These are phyloP conservation scores for Halenospora varia DNA, from an alignment of 495 filamentous ascomycete genomes.

Conservation along the genomic window DNA sequence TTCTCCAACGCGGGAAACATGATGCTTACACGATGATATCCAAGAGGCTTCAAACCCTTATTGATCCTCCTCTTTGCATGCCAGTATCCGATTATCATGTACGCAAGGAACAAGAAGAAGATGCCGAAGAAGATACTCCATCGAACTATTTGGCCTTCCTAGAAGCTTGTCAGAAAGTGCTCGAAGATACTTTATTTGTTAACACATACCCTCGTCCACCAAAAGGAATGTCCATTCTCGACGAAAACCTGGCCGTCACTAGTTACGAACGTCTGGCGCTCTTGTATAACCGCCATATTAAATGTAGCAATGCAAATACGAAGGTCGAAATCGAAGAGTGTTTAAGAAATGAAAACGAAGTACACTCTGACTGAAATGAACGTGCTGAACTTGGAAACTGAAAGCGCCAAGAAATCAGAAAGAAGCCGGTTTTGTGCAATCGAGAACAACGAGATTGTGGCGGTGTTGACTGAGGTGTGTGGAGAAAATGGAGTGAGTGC, in stretches of 20 bases:
- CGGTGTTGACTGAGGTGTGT: neutral
- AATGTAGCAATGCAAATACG: neutral
- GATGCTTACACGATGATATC: slow-evolving; percentile 68
- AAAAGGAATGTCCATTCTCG: neutral
- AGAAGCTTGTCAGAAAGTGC: slow-evolving; percentile 5
- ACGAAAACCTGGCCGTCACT: neutral
- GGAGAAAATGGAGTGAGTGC: too few species aligned
- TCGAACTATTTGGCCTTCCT: slow-evolving; percentile 61
- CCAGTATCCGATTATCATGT: slow-evolving; percentile 55
- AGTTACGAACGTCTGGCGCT: neutral
- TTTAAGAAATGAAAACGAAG: neutral
- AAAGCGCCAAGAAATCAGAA: neutral
- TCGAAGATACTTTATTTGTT: neutral
- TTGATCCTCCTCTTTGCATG: slow-evolving; percentile 64
- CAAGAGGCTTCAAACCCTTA: slow-evolving; percentile 55
- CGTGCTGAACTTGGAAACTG: neutral
- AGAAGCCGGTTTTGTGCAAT: neutral
- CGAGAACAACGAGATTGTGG: neutral
- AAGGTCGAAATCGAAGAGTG: neutral
- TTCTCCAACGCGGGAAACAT: slow-evolving; percentile 5
- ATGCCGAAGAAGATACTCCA: slow-evolving; percentile 61
- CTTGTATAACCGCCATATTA: slow-evolving; percentile 3
- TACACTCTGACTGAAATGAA: neutral
- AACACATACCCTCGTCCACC: neutral
- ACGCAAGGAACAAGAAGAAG: slow-evolving; percentile 45